Evolutionary conservation across 2,329 filamentous ascomycete genomes (phyloP), one percentile per base, ranked within the genome.

Genomic region (Spiromastix sp.): DNA sequence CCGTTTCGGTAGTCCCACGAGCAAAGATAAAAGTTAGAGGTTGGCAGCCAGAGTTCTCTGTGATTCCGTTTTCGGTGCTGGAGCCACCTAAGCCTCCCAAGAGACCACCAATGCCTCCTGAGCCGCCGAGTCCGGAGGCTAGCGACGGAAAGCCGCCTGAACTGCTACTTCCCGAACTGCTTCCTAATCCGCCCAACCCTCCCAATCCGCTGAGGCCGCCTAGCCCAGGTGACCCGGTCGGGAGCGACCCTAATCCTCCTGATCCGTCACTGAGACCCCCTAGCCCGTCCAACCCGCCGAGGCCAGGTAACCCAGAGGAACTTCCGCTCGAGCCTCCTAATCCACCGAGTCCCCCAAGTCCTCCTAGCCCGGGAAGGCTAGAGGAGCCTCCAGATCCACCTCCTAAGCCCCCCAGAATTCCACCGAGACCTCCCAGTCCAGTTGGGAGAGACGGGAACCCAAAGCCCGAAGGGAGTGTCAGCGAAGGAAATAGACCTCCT

Each of bases 1-100:
- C 61, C 4, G 47, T 19, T 38, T 65, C 61, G 12, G 45, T 47
- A 1, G 57, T 63, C 12, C 61, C 61, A 21, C 61, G 60, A 10
- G 61, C 61, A 30, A 61, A 64, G 34, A 64, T 56, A 32, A 64
- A 51, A 2, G 60, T 64, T 42, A 63, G 38, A 2, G 53, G 51
- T 30, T 60, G 54, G 49, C 61, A 64, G 48, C 52, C 57, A 13
- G 38, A 48, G 37, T 59, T 57, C 27, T 56, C 43, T 3, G 47
- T 51, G 16, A 65, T 52, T 5, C 59, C 61, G 40, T 63, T 62
- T 22, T 57, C 54, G 8, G 49, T 54, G 3, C 28, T 52, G 12
- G 49, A 51, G 17, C 51, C 52, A 9, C 30, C 30, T 7, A 29
- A 15, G 22, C 10, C 10, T 12, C 10, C 10, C 26, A 29, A 13